These are phyloP conservation scores for Suillus decipiens DNA, from an alignment of 768 basidiomycete species.

Conservation along the genomic window DNA sequence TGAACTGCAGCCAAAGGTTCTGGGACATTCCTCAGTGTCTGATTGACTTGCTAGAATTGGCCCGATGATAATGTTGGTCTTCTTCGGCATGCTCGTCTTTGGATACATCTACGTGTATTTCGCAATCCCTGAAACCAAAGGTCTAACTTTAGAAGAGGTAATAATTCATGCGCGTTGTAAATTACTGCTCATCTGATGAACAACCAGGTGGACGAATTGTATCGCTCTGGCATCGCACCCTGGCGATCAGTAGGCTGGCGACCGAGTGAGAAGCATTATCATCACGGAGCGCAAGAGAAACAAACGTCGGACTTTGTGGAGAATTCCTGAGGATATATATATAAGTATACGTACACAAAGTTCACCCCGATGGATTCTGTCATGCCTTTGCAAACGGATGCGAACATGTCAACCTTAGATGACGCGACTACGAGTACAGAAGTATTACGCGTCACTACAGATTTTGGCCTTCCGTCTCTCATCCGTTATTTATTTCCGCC, in stretches of 20 bases:
- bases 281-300: conserved; percentile 27
- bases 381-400: too few species aligned
- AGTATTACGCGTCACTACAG: too few species aligned
- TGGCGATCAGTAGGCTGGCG: conserved; percentile 67
- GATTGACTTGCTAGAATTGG: conserved; percentile 49
- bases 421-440: too few species aligned
- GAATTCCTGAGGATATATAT: not conserved
- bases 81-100: conserved; percentile 72
- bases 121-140: conserved; percentile 81
- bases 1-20: not conserved
- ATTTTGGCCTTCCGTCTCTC: too few species aligned
- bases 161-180: conserved; percentile 12
- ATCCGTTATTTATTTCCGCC: too few species aligned
- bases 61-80: conserved; percentile 73
- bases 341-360: too few species aligned
- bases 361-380: too few species aligned
- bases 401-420: too few species aligned
- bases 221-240: conserved; percentile 63
- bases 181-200: not conserved
- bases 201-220: conserved; percentile 69
- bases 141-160: conserved; percentile 73
- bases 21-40: not conserved
- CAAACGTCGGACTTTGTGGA: conserved; percentile 25
- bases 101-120: conserved; percentile 75
- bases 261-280: conserved; percentile 47